These are phyloP conservation scores for Lachnellula suecica DNA, from an alignment of 2,329 filamentous ascomycete species.

Conservation along the genomic window DNA sequence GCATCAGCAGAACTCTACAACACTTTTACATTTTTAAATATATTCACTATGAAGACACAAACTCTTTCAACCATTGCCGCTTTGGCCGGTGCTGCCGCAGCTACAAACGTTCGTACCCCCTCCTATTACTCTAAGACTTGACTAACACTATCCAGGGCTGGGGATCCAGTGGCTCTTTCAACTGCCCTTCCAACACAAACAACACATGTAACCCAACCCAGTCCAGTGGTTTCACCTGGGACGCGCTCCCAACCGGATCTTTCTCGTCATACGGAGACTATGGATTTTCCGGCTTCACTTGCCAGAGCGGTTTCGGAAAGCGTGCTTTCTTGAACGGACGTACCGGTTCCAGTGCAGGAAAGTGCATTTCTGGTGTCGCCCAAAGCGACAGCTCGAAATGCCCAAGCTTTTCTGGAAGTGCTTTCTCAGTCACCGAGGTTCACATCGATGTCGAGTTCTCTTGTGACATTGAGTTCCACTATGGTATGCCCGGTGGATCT, in stretches of 20 bases:
- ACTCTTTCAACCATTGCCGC: slow-evolving; percentile 40
- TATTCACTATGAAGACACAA: slow-evolving; percentile 40
- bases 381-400: slow-evolving; percentile 56
- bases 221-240: slow-evolving; percentile 70
- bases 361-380: slow-evolving; percentile 59
- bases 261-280: slow-evolving; percentile 72
- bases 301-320: slow-evolving; percentile 55
- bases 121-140: background rate
- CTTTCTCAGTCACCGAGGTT: slow-evolving; percentile 75
- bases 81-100: slow-evolving; percentile 46
- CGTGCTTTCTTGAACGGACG: slow-evolving; percentile 48
- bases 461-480: slow-evolving; percentile 81
- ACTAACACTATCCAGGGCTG: slow-evolving; percentile 39
- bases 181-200: slow-evolving; percentile 68
- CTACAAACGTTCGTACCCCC: slow-evolving; percentile 29
- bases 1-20: slow-evolving; percentile 6
- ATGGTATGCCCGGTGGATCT: slow-evolving; percentile 79
- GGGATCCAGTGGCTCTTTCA: slow-evolving; percentile 56
- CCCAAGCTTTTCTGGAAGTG: slow-evolving; percentile 41
- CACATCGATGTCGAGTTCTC: slow-evolving; percentile 74
- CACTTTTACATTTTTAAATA: slow-evolving; percentile 20
- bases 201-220: slow-evolving; percentile 77
- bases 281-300: slow-evolving; percentile 71
- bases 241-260: slow-evolving; percentile 56
- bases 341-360: slow-evolving; percentile 39